Evolutionary conservation across 805 yeast genomes (phyloP).

Genomic region (Metschnikowia koreensis): DNA sequence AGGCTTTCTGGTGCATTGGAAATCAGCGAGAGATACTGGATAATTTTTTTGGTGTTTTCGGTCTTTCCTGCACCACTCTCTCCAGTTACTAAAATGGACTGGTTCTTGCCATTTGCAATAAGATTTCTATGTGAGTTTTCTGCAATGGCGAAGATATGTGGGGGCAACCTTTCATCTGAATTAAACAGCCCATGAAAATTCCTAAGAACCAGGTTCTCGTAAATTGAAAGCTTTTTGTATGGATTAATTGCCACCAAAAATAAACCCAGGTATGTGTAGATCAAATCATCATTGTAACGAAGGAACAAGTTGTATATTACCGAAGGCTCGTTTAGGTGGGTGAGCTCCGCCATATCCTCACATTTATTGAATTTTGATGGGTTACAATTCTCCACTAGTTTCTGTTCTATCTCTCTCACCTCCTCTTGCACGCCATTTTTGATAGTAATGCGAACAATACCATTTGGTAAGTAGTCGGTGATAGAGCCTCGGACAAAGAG

Average conservation of each 20-base stretch:
- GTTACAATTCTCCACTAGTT: conserved; percentile 63
- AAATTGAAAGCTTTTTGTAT: conserved; percentile 70
- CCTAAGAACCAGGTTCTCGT: conserved; percentile 56
- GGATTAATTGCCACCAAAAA: conserved; percentile 96
- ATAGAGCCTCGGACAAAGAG: conserved; percentile 64
- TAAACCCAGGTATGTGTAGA: conserved; percentile 93
- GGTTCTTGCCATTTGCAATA: conserved; percentile 67
- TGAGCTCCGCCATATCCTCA: conserved; percentile 92
- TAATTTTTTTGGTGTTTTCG: conserved; percentile 91
- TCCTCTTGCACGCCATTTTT: conserved; percentile 42
- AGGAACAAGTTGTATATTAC: conserved; percentile 81
- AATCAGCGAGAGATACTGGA: conserved; percentile 84
- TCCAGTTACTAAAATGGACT: conserved; percentile 94
- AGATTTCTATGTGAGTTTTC: conserved; percentile 82
- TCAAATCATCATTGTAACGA: conserved; percentile 73
- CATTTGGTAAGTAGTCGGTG: conserved; percentile 40
- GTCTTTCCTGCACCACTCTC: conserved; percentile 99
- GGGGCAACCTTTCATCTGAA: conserved; percentile 44
- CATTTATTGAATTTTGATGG: conserved; percentile 89
- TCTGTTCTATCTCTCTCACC: conserved; percentile 41
- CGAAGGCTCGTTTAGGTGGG: conserved; percentile 91
- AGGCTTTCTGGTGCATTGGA: conserved; percentile 34
- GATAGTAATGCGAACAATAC: conserved; percentile 37
- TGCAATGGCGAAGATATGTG: conserved; percentile 90
- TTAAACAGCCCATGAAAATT: conserved; percentile 44